These are phyloP conservation scores for Leccinum subrobustum DNA, from an alignment of 1,284 basidiomycete species.

Conservation along the genomic window DNA sequence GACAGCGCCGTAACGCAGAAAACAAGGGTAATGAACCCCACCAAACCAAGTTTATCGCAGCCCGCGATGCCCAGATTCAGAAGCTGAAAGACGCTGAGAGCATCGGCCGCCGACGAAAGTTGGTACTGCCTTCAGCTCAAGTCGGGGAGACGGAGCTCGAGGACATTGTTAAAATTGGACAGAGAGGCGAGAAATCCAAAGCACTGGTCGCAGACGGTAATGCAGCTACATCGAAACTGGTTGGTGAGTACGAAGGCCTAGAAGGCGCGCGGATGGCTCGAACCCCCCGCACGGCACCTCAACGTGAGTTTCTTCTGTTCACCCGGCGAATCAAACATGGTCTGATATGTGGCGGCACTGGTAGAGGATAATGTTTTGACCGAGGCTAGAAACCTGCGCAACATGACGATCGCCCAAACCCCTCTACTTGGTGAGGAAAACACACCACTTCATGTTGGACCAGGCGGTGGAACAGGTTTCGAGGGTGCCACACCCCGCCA, in stretches of 20 bases:
- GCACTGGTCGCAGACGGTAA: slow-evolving; percentile 78
- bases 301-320: slow-evolving; percentile 59
- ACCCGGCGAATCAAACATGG: slow-evolving; percentile 6
- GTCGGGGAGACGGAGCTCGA: slow-evolving; percentile 96
- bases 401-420: slow-evolving; percentile 90
- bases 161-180: slow-evolving; percentile 98
- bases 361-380: slow-evolving; percentile 90
- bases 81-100: slow-evolving; percentile 97
- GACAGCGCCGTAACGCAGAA: slow-evolving; percentile 63
- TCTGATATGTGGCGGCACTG: slow-evolving; percentile 13
- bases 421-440: slow-evolving; percentile 97
- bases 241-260: slow-evolving; percentile 92
- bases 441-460: slow-evolving; percentile 79
- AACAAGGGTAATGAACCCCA: slow-evolving; percentile 67
- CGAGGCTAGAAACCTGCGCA: slow-evolving; percentile 93
- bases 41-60: slow-evolving; percentile 90
- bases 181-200: slow-evolving; percentile 87
- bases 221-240: slow-evolving; percentile 81
- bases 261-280: slow-evolving; percentile 87
- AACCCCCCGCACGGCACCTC: slow-evolving; percentile 89
- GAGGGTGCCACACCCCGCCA: slow-evolving; percentile 91
- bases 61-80: slow-evolving; percentile 95
- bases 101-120: slow-evolving; percentile 84
- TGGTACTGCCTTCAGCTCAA: slow-evolving; percentile 87
- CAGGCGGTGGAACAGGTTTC: slow-evolving; percentile 81